Base-by-base conservation (phyloP, 2,329 filamentous ascomycete genomes). In the Gnomoniopsis sp. region DNA sequence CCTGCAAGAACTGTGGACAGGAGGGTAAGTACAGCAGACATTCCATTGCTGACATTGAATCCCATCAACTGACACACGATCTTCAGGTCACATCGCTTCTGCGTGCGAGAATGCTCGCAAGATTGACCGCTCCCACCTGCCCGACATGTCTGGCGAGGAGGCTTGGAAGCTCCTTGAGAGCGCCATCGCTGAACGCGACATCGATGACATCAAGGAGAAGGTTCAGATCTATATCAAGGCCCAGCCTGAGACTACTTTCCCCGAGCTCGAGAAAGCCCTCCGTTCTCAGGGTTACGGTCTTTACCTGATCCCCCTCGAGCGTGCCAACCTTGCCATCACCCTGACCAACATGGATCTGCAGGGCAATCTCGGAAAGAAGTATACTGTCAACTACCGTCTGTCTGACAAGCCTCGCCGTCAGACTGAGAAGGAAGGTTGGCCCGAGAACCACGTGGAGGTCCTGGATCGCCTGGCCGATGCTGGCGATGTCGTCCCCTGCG, bases 261-360 rank as follows among this genome's bases (percentile, higher is more conserved):
- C 74, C 8, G 76, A 87, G 19, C 76, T 91, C 6, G 87, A 91
- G 74, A 66, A 76, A 34, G 77, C 77, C 1, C 80, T 91, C 68
- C 83, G 88, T 7, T 65, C 71, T 1, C 74, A 83, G 46, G 68
- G 75, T 0, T 77, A 88, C 59, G 72, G 72, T 3, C 72, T 88
- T 15, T 87, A 80, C 72, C 73, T 91, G 55, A 87, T 90, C 63
- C 84, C 84, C 6, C 71, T 83, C 6, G 82, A 89, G 75, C 81
- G 83, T 63, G 73, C 81, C 36, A 69, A 78, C 6, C 70, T 88
- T 33, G 68, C 77, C 0, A 68, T 73, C 1, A 84, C 85, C 6
- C 80, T 86, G 64, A 89, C 85, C 61, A 87, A 88, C 71, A 88
- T 90, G 83, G 87, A 90, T 63, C 74, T 90, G 1, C 87, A 90